A percentile compares a stretch with the other conserved stretches of the same genome.
Evolutionary conservation across 1,284 basidiomycete species (phyloP).

Genomic region (Amylostereum chailletii): DNA sequence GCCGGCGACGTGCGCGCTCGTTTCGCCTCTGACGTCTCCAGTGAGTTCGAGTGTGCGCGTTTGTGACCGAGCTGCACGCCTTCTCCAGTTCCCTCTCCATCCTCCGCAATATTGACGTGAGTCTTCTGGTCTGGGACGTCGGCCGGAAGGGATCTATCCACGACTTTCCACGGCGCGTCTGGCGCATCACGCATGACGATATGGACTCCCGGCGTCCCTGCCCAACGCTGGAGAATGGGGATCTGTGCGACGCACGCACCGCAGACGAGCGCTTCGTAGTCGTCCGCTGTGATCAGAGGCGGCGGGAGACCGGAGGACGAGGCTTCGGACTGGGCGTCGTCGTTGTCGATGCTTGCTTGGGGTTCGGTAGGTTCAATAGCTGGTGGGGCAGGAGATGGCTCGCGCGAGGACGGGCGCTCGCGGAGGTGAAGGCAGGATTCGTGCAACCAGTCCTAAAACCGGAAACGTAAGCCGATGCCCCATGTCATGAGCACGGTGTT

Average conservation of each 20-base stretch:
- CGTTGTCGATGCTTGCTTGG: constrained; percentile 22
- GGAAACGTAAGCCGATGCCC: not conserved
- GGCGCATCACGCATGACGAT: constrained; percentile 50
- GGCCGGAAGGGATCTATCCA: constrained; percentile 21
- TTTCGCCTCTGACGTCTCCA: constrained; percentile 38
- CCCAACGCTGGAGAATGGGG: constrained; percentile 45
- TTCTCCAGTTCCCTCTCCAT: constrained; percentile 4
- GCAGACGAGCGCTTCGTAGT: constrained; percentile 70
- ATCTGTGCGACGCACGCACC: constrained; percentile 49
- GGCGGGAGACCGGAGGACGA: constrained; percentile 59
- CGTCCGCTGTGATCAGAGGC: constrained; percentile 49
- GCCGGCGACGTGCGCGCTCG: constrained; percentile 28
- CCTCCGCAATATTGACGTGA: constrained; percentile 9
- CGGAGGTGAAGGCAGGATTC: constrained; percentile 77
- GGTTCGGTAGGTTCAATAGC: not conserved
- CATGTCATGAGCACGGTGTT: too few relatives aligned
- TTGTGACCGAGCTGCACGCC: constrained; percentile 24
- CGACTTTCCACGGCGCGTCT: constrained; percentile 39
- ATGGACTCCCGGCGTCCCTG: constrained; percentile 53
- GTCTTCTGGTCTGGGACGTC: constrained; percentile 16
- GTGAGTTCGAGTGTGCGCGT: constrained; percentile 35
- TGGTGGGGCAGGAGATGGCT: constrained; percentile 25
- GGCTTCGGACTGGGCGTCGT: constrained; percentile 48
- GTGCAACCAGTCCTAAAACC: constrained; percentile 74
- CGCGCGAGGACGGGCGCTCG: constrained; percentile 44